Base-by-base conservation (phyloP, 169 alveolate genomes). In the Cryptosporidium sp. region DNA sequence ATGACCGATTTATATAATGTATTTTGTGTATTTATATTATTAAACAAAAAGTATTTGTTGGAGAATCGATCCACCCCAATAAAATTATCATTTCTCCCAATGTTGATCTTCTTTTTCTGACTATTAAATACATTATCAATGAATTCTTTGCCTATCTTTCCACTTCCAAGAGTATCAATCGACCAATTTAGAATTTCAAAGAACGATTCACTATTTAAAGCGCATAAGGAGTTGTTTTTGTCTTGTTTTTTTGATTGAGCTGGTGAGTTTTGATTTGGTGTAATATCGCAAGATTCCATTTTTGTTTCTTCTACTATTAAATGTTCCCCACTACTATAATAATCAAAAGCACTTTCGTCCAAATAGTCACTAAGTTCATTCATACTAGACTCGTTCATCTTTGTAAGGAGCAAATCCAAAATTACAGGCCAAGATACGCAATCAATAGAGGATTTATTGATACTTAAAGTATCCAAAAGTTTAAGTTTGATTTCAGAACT, bases 11-110 rank as follows among this genome's bases (percentile, higher is more conserved):
- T 73, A 56, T 39, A 16, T 42, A 73, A 29, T 14, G 86, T 73
- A 26, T 73, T 73, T 33, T 37, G 48, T 18, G 86, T 73, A 26
- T 31, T 35, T 53, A 52, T 33, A 60, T 60, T 73, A 37, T 73
- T 10, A 58, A 73, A 73, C 35, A 56, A 16, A 52, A 53, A 73
- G 42, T 73, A 73, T 31, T 58, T 73, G 71, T 73, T 73, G 12
- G 70, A 73, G 58, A 53, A 73, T 37, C 86, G 62, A 31, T 73
- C 86, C 18, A 60, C 12, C 8, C 86, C 86, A 37, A 73, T 53
- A 2, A 73, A 56, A 12, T 35, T 31, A 33, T 73, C 86, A 10
- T 73, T 73, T 56, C 86, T 73, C 21, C 86, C 86, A 56, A 73
- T 18, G 16, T 21, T 53, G 2, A 1, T 44, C 23, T 52, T 73